Conservation (phyloP, 495 filamentous ascomycete species). For the Parathielavia hyrcaniae region DNA sequence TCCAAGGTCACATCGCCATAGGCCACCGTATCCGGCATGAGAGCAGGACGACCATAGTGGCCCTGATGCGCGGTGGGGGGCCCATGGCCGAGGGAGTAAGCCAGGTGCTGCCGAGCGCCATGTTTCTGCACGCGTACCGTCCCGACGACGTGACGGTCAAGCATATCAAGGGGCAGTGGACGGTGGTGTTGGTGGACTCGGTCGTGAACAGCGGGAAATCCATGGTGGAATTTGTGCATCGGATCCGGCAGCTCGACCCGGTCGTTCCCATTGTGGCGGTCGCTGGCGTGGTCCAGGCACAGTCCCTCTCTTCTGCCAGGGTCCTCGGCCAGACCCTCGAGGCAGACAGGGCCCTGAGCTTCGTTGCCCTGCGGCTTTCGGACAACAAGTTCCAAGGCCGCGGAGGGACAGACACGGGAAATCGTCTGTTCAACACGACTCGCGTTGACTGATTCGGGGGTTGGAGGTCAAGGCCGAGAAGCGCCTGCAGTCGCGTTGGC, state of each 20-base stretch:
- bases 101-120: conserved; percentile 49
- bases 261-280: conserved; percentile 50
- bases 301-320: conserved; percentile 29
- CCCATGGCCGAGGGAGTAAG: conserved; percentile 60
- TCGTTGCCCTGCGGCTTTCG: conserved; percentile 52
- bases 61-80: conserved; percentile 62
- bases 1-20: conserved; percentile 43
- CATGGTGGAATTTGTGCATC: conserved; percentile 48
- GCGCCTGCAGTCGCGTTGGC: too few relatives aligned
- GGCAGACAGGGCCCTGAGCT: conserved; percentile 23
- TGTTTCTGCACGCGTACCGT: conserved; percentile 50
- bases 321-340: conserved; percentile 29
- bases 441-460: background rate
- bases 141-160: conserved; percentile 42
- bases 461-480: too few relatives aligned
- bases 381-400: conserved; percentile 50
- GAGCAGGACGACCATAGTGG: conserved; percentile 49
- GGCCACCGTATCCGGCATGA: conserved; percentile 53
- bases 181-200: conserved; percentile 55
- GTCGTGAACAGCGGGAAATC: conserved; percentile 55
- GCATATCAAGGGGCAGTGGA: conserved; percentile 39
- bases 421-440: conserved; percentile 56
- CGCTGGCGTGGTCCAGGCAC: conserved; percentile 50
- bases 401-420: conserved; percentile 52
- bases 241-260: conserved; percentile 39